Evolutionary conservation across 352 stramenopile species (phyloP), one percentile per base, ranked within the genome.

Genomic region (Globisporangium canariense): DNA sequence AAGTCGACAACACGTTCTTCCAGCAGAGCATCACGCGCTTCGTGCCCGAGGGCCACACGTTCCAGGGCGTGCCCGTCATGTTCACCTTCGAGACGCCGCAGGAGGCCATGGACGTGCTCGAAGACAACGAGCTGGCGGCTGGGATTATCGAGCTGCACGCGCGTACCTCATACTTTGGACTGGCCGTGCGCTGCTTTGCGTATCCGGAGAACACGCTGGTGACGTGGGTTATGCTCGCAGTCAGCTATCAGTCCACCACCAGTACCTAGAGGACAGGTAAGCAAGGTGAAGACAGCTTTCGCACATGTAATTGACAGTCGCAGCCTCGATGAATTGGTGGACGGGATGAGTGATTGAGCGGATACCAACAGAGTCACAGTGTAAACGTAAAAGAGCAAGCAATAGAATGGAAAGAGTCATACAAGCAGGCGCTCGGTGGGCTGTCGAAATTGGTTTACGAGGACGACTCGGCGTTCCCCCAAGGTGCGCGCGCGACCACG

Each of bases 211-310:
- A 75, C n/a, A 70, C 83, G 0, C 64, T 74, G 9, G 87, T 88
- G 18, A 74, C 71, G 45, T 97, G 90, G 90, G 65, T 91, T 54
- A 96, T 97, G 89, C 60, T 97, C 11, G 89, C 86, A 2, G 85
- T 84, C 25, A 88, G 77, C 58, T 91, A 89, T 54, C 70, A 77
- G 52, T 82, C 77, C 32, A 57, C 34, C 10, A 59, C 3, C 14
- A 59, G 25, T 18, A 34, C n/a, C 16, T 13, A 56, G 60, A 22
- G 28, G 16, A 20, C 16, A 22, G 40, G 20, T 40, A 13, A 14
- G 9, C 11, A 22, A 40, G 10, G 7, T 13, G 25, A 38, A 53
- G 2, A 8, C 16, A 30, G 36, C 36, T 38, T 9, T 36, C 6
- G 13, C 20, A 38, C 13, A 56, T 5, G 28, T 16, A 56, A 28